Evolutionary conservation across 371 early-diverging fungal genomes (phyloP), one percentile per base, ranked within the genome.

Genomic region (Dichotomocladium elegans): DNA sequence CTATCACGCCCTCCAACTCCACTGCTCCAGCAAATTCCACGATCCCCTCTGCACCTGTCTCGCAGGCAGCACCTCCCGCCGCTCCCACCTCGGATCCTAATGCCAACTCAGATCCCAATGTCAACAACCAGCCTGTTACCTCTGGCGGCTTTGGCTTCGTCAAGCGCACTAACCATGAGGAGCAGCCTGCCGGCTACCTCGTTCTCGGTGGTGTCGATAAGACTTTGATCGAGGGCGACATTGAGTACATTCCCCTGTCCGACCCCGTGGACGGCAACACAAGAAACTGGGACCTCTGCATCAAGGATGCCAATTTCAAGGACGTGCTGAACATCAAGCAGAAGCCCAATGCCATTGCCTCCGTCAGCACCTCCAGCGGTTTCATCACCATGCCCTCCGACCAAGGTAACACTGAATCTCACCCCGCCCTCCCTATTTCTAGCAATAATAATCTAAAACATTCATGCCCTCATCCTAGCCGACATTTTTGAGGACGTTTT

Each of bases 181-280:
- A 59, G 24, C 47, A 60, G 35, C 69, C 66, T 43, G 76, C 60
- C 45, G 77, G 77, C 26, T 76, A 72, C 46, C 63, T 76, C 47
- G 46, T 75, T 56, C 25, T 75, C 29, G 71, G 77, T 61, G 77
- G 77, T 51, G 58, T 76, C 41, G 77, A 72, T 52, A 58, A 37
- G 29, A 59, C 57, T 34, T 64, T 64, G 41, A 64, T 76, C 30
- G 37, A 68, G 34, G 77, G 77, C 14, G 60, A 68, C 15, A 44
- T 76, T 28, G 60, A 64, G 43, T 64, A 70, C 51, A 60, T 72
- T 44, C 28, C 56, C 22, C 37, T 64, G 14, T 54, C 54, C 30
- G 58, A 65, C 26, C n/a, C 51, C 21, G 56, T 49, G 11, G 50
- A 68, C 15, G 58, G 56, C 22, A 43, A 40, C 9, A 51, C 60